phyloP scores from a whole-genome alignment of 495 filamentous ascomycete genomes.

The Xylaria scruposa region DNA sequence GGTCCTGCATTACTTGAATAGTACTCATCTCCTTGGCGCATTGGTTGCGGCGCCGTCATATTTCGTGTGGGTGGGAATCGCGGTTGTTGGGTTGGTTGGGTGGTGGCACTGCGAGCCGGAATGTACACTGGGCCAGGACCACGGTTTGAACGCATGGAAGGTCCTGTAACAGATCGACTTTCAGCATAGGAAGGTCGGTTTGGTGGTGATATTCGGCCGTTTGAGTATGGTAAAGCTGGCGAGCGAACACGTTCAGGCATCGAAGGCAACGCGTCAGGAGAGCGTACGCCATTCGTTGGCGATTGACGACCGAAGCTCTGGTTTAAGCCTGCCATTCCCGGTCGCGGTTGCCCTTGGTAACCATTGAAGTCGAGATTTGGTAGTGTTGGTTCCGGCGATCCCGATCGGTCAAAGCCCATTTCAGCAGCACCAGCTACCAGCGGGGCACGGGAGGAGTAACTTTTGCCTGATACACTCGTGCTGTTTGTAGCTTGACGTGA shows the following conservation, averaged over 20 bases:
- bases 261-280: slow-evolving; percentile 42
- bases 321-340: slow-evolving; percentile 43
- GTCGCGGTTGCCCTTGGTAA: slow-evolving; percentile 43
- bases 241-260: slow-evolving; percentile 43
- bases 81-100: slow-evolving; percentile 41
- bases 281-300: slow-evolving; percentile 26
- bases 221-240: slow-evolving; percentile 29
- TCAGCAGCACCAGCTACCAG: slow-evolving; percentile 63
- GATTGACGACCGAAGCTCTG: slow-evolving; percentile 51
- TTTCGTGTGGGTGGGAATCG: slow-evolving; percentile 52
- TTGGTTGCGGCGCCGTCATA: slow-evolving; percentile 57
- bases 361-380: slow-evolving; percentile 44
- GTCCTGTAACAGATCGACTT: slow-evolving; percentile 49
- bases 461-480: slow-evolving; percentile 43
- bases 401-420: slow-evolving; percentile 63
- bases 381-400: slow-evolving; percentile 51
- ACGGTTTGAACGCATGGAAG: slow-evolving; percentile 45
- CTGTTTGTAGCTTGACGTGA: slow-evolving; percentile 42
- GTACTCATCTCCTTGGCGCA: slow-evolving; percentile 38
- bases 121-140: slow-evolving; percentile 35
- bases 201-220: slow-evolving; percentile 23
- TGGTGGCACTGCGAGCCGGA: slow-evolving; percentile 49
- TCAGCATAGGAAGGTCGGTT: slow-evolving; percentile 27
- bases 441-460: slow-evolving; percentile 64
- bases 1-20: slow-evolving; percentile 34